These are phyloP conservation scores for Cladosporium sphaerospermum DNA, from an alignment of 2,329 filamentous ascomycete genomes.

Conservation along the genomic window DNA sequence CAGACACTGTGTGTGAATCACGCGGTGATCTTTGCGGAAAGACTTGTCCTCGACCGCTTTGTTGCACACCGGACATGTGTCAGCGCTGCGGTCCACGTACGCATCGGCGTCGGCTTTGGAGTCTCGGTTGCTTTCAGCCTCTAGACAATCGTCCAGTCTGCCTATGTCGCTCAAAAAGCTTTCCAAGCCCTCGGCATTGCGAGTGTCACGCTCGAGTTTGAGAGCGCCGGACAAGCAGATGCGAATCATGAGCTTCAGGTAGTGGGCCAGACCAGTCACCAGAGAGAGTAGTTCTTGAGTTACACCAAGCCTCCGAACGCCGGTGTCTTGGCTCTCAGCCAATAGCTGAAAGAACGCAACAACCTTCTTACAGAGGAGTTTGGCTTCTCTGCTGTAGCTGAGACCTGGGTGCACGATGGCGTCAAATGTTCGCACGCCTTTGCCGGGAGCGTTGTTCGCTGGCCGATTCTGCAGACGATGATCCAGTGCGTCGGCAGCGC, in stretches of 20 bases:
- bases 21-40: slow-evolving; percentile 63
- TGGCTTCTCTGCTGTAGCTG: slow-evolving; percentile 91
- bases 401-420: slow-evolving; percentile 54
- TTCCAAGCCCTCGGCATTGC: slow-evolving; percentile 67
- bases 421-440: slow-evolving; percentile 28
- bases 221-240: slow-evolving; percentile 93
- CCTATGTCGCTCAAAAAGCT: slow-evolving; percentile 78
- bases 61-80: slow-evolving; percentile 75
- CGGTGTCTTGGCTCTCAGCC: slow-evolving; percentile 88
- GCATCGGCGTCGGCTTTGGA: slow-evolving; percentile 35
- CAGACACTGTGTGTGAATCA: slow-evolving; percentile 81
- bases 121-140: slow-evolving; percentile 55
- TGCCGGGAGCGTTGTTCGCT: slow-evolving; percentile 19
- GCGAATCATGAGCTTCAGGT: slow-evolving; percentile 92
- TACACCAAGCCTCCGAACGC: slow-evolving; percentile 84
- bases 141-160: slow-evolving; percentile 71
- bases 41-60: slow-evolving; percentile 95
- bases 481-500: slow-evolving; percentile 80
- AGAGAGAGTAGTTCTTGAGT: slow-evolving; percentile 97
- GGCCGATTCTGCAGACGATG: slow-evolving; percentile 51
- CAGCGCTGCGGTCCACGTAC: slow-evolving; percentile 46
- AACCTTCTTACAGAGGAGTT: slow-evolving; percentile 98
- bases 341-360: slow-evolving; percentile 94
- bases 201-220: slow-evolving; percentile 79
- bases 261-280: slow-evolving; percentile 92